A percentile compares a stretch with the other conserved stretches of the same genome.
These are phyloP conservation scores for Dunaliella sp. DNA, from an alignment of 139 green algal species.

Conservation along the genomic window DNA sequence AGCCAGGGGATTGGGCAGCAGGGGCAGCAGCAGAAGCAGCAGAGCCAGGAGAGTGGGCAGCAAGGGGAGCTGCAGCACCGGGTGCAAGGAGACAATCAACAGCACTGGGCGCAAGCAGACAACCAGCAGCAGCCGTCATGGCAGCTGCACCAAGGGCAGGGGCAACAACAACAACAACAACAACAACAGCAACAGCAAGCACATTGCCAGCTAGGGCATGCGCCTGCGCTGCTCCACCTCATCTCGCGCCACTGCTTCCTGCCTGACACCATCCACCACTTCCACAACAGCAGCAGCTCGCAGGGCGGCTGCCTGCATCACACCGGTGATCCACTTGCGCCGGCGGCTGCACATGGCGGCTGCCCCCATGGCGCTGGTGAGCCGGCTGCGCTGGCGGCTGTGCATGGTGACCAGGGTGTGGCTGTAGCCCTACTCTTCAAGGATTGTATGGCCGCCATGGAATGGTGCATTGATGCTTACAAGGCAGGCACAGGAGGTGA, in stretches of 20 bases:
- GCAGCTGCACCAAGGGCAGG: not conserved
- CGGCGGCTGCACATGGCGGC: not conserved
- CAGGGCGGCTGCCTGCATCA: not conserved
- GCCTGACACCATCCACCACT: not conserved
- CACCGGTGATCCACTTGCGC: too few species aligned
- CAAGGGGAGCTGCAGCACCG: not conserved
- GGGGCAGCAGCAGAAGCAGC: not conserved
- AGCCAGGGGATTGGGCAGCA: not conserved
- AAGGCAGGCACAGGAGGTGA: not conserved
- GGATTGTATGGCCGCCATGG: not conserved
- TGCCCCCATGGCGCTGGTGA: too few species aligned
- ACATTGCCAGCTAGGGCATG: not conserved
- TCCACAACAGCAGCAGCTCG: not conserved
- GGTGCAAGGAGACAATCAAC: not conserved
- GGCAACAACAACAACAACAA: not conserved
- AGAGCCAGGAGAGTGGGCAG: too few species aligned
- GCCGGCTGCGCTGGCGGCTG: too few species aligned
- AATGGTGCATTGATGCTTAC: not conserved
- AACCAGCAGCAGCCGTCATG: not conserved
- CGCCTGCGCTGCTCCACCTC: not conserved
- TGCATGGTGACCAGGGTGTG: not conserved
- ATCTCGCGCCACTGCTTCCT: too few species aligned
- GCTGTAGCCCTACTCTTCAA: not conserved
- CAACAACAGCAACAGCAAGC: not conserved
- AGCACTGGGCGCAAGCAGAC: not conserved